These are phyloP conservation scores for Starmera stellimalicola DNA, from an alignment of 1,139 yeast genomes.

Conservation along the genomic window DNA sequence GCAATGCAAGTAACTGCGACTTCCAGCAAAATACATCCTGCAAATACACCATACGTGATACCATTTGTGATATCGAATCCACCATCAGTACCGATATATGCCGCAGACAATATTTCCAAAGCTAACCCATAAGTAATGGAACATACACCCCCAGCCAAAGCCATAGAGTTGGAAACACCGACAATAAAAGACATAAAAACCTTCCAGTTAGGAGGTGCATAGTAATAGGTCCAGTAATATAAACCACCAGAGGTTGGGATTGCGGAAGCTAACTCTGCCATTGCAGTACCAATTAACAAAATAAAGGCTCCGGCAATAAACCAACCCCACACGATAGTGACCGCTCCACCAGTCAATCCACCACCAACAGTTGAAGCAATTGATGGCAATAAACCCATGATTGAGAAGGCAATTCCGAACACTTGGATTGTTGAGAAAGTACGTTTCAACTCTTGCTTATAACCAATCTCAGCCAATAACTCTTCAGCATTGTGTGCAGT, in stretches of 20 bases:
- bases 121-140: slow-evolving; percentile 47
- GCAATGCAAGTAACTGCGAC: slow-evolving; percentile 34
- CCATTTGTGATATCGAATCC: slow-evolving; percentile 32
- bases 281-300: slow-evolving; percentile 26
- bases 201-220: slow-evolving; percentile 33
- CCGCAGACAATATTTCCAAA: slow-evolving; percentile 36
- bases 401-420: slow-evolving; percentile 39
- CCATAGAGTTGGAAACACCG: slow-evolving; percentile 44
- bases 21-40: slow-evolving; percentile 35
- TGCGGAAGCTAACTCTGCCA: slow-evolving; percentile 55
- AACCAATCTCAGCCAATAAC: slow-evolving; percentile 40
- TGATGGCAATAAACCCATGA: slow-evolving; percentile 40
- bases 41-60: slow-evolving; percentile 41
- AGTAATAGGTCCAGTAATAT: slow-evolving; percentile 42
- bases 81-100: slow-evolving; percentile 33
- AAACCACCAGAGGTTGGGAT: slow-evolving; percentile 69
- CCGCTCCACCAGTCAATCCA: slow-evolving; percentile 25
- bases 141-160: slow-evolving; percentile 41
- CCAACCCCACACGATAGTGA: slow-evolving; percentile 17
- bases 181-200: slow-evolving; percentile 38
- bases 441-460: slow-evolving; percentile 36
- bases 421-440: slow-evolving; percentile 34
- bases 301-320: slow-evolving; percentile 23
- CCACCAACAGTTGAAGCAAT: slow-evolving; percentile 26
- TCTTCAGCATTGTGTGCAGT: slow-evolving; percentile 10